Evolutionary conservation across 1,284 basidiomycete species (phyloP).

Genomic region (Rhodotorula sp.): DNA sequence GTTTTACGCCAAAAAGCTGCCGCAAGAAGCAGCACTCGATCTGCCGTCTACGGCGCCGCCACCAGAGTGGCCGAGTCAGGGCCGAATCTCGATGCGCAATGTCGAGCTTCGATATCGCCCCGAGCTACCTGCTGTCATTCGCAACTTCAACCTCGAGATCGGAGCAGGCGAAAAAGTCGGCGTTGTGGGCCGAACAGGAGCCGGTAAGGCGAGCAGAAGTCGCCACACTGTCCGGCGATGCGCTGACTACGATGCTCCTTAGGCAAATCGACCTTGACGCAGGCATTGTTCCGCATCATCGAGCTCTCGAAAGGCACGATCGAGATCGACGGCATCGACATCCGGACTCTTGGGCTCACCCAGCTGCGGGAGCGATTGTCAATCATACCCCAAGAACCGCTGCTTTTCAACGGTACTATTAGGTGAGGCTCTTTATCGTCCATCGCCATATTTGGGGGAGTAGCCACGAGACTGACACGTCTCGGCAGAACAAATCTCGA

Average conservation of each 20-base stretch:
- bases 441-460: too few relatives aligned
- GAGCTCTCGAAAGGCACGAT: slow-evolving; percentile 64
- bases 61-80: slow-evolving; percentile 46
- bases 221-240: background rate
- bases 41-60: slow-evolving; percentile 38
- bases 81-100: slow-evolving; percentile 46
- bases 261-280: slow-evolving; percentile 71
- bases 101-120: slow-evolving; percentile 55
- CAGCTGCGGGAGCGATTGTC: slow-evolving; percentile 63
- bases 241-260: slow-evolving; percentile 44
- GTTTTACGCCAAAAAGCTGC: slow-evolving; percentile 46
- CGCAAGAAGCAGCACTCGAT: slow-evolving; percentile 40
- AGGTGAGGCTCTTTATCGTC: slow-evolving; percentile 24
- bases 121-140: slow-evolving; percentile 54
- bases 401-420: slow-evolving; percentile 54
- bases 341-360: slow-evolving; percentile 55
- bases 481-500: slow-evolving; percentile 49
- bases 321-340: slow-evolving; percentile 66
- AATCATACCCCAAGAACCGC: slow-evolving; percentile 68
- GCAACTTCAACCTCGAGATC: slow-evolving; percentile 52
- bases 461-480: slow-evolving; percentile 3
- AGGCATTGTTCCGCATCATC: slow-evolving; percentile 67
- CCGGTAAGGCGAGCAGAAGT: slow-evolving; percentile 25
- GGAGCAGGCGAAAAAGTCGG: slow-evolving; percentile 56
- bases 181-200: slow-evolving; percentile 52